Evolutionary conservation across 2,329 filamentous ascomycete species (phyloP), one percentile per base, ranked within the genome.

Genomic region (Botryotinia globosa): DNA sequence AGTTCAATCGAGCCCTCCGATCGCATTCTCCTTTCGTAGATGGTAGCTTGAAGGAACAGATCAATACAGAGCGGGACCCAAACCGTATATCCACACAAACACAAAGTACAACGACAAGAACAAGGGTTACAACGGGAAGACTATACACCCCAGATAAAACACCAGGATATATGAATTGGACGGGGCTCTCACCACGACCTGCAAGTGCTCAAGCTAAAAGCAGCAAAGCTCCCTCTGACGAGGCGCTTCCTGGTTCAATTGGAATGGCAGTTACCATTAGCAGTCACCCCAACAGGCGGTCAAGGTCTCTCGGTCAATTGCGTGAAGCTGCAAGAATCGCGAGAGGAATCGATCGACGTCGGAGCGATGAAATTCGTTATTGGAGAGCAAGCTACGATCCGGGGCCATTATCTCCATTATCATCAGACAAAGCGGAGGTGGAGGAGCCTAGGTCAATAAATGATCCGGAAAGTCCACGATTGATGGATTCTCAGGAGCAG

Each of bases 291-390:
- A 85, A 87, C 63, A 84, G 89, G 61, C 85, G 88, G 63, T 91
- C 88, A 2, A 84, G 88, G 66, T 90, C 88, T 75, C 79, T 91
- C 18, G 88, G 88, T 0, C 87, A 87, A 16, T 81, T 90, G 32
- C 82, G 84, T 8, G 82, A 84, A 44, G 75, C 84, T 32, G 81
- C 81, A 4, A 79, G 81, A 65, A 32, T 29, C 32, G 44, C 29
- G 6, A 77, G 77, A 29, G 80, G 81, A 34, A 80, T 81, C 58
- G 73, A 80, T 6, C 85, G 88, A 61, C 85, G 88, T 51, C 85
- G 88, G 44, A 90, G 88, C 77, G 88, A 89, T 72, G 89, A 91
- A 79, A 89, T 90, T 56, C 85, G 87, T 20, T 89, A 88, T 77
- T 90, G 89, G 88, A 84, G 89, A 74, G 86, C 88, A 77, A 90